Conservation (phyloP, 805 yeast species). For the Candida hungchunana region DNA sequence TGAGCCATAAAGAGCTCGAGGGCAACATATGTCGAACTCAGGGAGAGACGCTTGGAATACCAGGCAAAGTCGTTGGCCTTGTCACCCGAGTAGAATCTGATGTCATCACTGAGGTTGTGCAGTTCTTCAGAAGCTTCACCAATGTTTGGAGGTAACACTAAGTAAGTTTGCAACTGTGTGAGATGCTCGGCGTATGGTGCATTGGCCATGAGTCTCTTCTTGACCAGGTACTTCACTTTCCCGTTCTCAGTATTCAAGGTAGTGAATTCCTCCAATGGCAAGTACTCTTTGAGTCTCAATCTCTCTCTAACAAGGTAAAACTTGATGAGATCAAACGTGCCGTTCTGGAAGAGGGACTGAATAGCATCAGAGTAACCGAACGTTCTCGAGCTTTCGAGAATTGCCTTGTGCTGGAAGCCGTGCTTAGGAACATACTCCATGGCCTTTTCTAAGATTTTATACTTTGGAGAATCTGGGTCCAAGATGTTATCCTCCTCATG, state of each 20-base stretch:
- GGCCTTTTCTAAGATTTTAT: constrained; percentile 29
- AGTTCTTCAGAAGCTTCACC: constrained; percentile 59
- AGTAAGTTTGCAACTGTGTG: constrained; percentile 43
- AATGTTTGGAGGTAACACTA: constrained; percentile 63
- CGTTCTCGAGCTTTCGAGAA: constrained; percentile 45
- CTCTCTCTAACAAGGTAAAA: constrained; percentile 51
- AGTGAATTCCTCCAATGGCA: constrained; percentile 28
- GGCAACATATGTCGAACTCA: constrained; percentile 67
- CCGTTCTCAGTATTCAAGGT: constrained; percentile 34
- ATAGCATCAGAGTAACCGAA: constrained; percentile 50
- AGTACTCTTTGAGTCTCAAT: constrained; percentile 34
- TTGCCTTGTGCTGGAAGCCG: constrained; percentile 29
- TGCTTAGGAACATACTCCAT: constrained; percentile 8
- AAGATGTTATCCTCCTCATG: constrained; percentile 23
- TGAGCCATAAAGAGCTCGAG: constrained; percentile 77
- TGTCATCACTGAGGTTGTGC: constrained; percentile 75
- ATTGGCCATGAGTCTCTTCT: constrained; percentile 45
- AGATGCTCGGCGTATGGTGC: constrained; percentile 32
- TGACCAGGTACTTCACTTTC: constrained; percentile 41
- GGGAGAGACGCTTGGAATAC: constrained; percentile 80
- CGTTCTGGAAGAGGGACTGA: constrained; percentile 38
- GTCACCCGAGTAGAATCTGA: constrained; percentile 78
- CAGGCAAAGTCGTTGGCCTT: constrained; percentile 77
- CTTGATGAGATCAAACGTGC: constrained; percentile 50
- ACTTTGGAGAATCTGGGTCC: constrained; percentile 32